A percentile compares a stretch with the other conserved stretches of the same genome.
Evolutionary conservation across 2,329 filamentous ascomycete genomes (phyloP).

Genomic region (Cytospora schulzeri): DNA sequence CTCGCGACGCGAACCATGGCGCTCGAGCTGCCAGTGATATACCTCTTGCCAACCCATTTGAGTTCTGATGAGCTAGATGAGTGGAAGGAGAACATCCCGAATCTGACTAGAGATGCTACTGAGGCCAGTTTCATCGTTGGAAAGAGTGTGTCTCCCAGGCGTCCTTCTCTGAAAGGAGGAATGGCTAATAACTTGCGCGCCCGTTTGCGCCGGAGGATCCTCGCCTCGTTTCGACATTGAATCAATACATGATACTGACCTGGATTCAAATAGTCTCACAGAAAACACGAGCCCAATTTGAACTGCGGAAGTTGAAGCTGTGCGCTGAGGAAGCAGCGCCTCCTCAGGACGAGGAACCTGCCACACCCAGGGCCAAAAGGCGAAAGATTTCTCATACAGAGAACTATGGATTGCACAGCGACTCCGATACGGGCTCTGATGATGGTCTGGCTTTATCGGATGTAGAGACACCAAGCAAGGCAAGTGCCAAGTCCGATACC

Average conservation of each 20-base stretch:
- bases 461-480: neutral
- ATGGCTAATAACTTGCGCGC: neutral
- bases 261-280: slow-evolving; percentile 50
- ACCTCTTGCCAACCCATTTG: slow-evolving; percentile 72
- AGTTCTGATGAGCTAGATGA: slow-evolving; percentile 61
- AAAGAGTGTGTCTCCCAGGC: slow-evolving; percentile 43
- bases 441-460: slow-evolving; percentile 22
- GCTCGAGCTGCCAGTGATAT: slow-evolving; percentile 63
- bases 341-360: slow-evolving; percentile 8
- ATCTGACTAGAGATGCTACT: slow-evolving; percentile 68
- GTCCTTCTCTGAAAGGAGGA: neutral
- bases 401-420: slow-evolving; percentile 17
- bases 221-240: neutral
- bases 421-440: slow-evolving; percentile 35
- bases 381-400: slow-evolving; percentile 29
- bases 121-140: slow-evolving; percentile 77
- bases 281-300: slow-evolving; percentile 72
- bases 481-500: neutral
- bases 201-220: neutral
- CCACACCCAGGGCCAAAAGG: slow-evolving; percentile 34
- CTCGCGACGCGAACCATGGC: slow-evolving; percentile 31
- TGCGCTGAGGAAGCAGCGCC: slow-evolving; percentile 52
- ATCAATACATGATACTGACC: neutral
- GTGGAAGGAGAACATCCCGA: slow-evolving; percentile 65
- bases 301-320: slow-evolving; percentile 71